Evolutionary conservation across 2,329 filamentous ascomycete genomes (phyloP).

Genomic region (Aureobasidium zeae): DNA sequence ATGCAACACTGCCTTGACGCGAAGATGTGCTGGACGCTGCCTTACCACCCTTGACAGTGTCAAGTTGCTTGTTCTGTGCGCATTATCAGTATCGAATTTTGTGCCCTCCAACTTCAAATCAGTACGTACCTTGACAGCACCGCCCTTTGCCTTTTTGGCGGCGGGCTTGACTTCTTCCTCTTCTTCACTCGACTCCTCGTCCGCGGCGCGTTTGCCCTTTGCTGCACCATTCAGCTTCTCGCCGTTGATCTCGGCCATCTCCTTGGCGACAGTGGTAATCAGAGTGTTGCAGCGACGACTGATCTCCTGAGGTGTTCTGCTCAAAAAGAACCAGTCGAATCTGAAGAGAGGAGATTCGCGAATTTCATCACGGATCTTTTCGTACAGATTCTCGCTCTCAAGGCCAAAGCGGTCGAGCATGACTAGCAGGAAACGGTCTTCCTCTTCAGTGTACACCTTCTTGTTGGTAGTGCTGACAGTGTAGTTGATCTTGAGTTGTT

Average conservation of each 20-base stretch:
- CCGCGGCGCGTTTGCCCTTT: conserved; percentile 66
- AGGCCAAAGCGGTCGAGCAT: conserved; percentile 87
- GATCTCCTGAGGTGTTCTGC: conserved; percentile 84
- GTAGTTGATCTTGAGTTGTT: conserved; percentile 98
- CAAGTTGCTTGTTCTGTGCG: conserved; percentile 79
- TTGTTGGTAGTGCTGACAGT: conserved; percentile 99
- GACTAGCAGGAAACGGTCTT: conserved; percentile 90
- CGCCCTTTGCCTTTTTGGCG: conserved; percentile 90
- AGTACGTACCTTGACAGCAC: conserved; percentile 67
- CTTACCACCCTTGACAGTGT: conserved; percentile 72
- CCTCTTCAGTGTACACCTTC: conserved; percentile 98
- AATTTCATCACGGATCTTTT: conserved; percentile 94
- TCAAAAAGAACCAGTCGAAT: conserved; percentile 99
- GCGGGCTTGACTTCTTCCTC: conserved; percentile 76
- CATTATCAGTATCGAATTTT: conserved; percentile 16
- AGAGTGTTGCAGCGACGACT: conserved; percentile 87
- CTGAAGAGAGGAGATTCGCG: conserved; percentile 89
- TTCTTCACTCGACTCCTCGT: conserved; percentile 66
- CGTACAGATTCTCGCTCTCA: conserved; percentile 81
- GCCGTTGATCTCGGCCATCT: conserved; percentile 59
- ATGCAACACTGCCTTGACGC: conserved; percentile 78
- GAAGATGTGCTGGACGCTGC: conserved; percentile 68
- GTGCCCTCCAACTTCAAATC: conserved; percentile 6
- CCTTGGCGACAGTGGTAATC: conserved; percentile 85
- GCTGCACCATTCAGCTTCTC: conserved; percentile 52